Percentiles rank a stretch among this genome's conserved stretches.
phyloP scores from a whole-genome alignment of 441 rosid species.

The Aleurites moluccanus region DNA sequence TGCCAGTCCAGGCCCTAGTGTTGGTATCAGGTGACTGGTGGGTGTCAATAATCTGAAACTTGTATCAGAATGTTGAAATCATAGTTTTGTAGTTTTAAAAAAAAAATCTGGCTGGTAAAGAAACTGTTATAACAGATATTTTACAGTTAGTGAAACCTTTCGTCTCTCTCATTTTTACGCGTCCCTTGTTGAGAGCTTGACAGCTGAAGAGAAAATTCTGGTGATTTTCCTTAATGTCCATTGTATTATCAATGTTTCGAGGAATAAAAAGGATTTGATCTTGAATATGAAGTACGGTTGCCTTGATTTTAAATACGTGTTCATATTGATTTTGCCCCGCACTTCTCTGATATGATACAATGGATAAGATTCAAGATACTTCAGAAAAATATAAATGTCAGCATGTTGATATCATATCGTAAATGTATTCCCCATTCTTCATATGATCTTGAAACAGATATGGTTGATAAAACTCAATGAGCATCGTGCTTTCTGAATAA shows the following conservation, averaged over 20 bases:
- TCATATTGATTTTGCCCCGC: no score
- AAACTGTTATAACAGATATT: slow-evolving; percentile 28
- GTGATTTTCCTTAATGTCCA: no score
- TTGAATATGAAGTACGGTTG: no score
- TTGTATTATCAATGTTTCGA: not conserved
- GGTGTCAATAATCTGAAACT: slow-evolving; percentile 37
- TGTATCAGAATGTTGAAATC: slow-evolving; percentile 19
- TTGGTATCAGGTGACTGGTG: slow-evolving; percentile 73
- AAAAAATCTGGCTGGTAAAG: slow-evolving; percentile 29
- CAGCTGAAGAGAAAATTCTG: no score
- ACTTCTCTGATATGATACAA: no score
- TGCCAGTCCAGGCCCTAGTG: slow-evolving; percentile 77
- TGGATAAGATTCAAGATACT: no score
- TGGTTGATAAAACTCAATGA: no score
- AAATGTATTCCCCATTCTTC: no score
- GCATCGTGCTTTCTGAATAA: not conserved
- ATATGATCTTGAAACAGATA: no score
- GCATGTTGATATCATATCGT: no score
- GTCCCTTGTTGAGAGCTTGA: not conserved
- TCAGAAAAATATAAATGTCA: no score
- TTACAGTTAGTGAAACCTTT: slow-evolving; percentile 14
- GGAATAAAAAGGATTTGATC: not conserved
- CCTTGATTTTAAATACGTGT: no score
- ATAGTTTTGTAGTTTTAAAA: slow-evolving; percentile 22
- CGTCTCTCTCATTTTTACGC: not conserved